Evolutionary conservation across 345 rosid species (phyloP), one percentile per base, ranked within the genome.

Genomic region (Durio zibethinus): DNA sequence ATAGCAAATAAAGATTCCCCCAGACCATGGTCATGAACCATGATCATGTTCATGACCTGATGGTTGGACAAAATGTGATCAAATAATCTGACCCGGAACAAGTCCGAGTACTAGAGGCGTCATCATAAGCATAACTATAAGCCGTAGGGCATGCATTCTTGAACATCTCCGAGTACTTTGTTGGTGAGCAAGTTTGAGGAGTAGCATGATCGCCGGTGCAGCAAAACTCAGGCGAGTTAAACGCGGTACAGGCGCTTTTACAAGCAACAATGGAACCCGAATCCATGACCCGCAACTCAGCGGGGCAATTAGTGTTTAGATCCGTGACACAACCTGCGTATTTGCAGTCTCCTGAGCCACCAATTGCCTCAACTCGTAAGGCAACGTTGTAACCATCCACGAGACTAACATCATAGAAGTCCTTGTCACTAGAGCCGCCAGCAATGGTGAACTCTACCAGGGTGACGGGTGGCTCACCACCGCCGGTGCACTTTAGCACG

Each of bases 341-440:
- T 73, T 85, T 87, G 64, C 98, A 94, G 25, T 90, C 86, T 0
- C 98, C 98, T 16, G 86, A 47, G 0, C 98, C 93, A 16, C 94
- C 93, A 10, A 78, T 62, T 0, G 98, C 89, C 84, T 80, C 84
- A 0, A 93, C 92, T 2, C 91, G 91, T 85, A 93, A 70, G 53
- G 85, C 94, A n/a, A 93, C 87, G 48, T 94, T 94, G 88, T 94
- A 94, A 2, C 98, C 98, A 75, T 94, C 98, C 42, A 94, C 98
- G 4, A 94, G 87, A 25, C 98, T 94, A n/a, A 93, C 93, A 82
- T 93, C 98, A 75, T 94, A 94, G 78, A 93, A 94, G 76, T 94
- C 98, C 77, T 86, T 91, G 23, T 81, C 87, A 18, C 38, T 54
- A 1, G 80, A 61, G 74, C 42, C 64, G 0, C 84, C 66, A 12